Percentiles rank a stretch among this genome's conserved stretches.
These are phyloP conservation scores for Phialocephala sp. DNA, from an alignment of 2,329 filamentous ascomycete genomes.

Conservation along the genomic window DNA sequence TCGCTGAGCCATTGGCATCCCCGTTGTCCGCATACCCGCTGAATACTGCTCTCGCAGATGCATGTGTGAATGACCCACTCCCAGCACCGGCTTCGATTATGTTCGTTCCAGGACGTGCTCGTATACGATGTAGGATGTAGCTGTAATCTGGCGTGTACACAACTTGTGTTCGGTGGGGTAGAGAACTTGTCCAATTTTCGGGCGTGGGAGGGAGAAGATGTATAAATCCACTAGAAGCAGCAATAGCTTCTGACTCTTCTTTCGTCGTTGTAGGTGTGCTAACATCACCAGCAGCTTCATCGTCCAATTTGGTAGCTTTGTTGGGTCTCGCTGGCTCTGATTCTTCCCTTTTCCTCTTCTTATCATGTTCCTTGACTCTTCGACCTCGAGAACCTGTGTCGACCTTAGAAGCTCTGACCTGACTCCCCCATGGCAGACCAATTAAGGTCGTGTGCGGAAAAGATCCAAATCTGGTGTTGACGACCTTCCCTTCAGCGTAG, in stretches of 20 bases:
- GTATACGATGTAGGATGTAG: constrained; percentile 78
- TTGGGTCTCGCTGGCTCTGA: constrained; percentile 34
- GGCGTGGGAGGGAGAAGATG: constrained; percentile 81
- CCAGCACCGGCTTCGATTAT: constrained; percentile 84
- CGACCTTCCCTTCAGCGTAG: constrained; percentile 76
- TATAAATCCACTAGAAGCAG: constrained; percentile 72
- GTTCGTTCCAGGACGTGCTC: constrained; percentile 72
- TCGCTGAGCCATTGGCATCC: constrained; percentile 42
- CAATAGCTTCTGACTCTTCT: constrained; percentile 55
- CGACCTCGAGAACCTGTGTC: constrained; percentile 89
- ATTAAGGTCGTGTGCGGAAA: constrained; percentile 82
- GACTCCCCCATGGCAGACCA: constrained; percentile 85
- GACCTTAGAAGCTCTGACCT: constrained; percentile 86
- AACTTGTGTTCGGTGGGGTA: constrained; percentile 84
- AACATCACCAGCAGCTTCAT: constrained; percentile 34
- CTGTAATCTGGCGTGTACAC: constrained; percentile 89
- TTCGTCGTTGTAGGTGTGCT: constrained; percentile 38
- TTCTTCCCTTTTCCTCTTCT: constrained; percentile 49
- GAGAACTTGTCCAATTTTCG: constrained; percentile 79
- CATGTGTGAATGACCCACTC: constrained; percentile 85
- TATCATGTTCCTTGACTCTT: constrained; percentile 66
- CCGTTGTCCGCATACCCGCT: constrained; percentile 64
- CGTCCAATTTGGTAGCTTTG: constrained; percentile 25
- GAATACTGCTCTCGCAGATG: constrained; percentile 76
- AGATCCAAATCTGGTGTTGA: constrained; percentile 94